These are phyloP conservation scores for Musa acuminata DNA, from an alignment of 176 grass and related monocot species.

Conservation along the genomic window DNA sequence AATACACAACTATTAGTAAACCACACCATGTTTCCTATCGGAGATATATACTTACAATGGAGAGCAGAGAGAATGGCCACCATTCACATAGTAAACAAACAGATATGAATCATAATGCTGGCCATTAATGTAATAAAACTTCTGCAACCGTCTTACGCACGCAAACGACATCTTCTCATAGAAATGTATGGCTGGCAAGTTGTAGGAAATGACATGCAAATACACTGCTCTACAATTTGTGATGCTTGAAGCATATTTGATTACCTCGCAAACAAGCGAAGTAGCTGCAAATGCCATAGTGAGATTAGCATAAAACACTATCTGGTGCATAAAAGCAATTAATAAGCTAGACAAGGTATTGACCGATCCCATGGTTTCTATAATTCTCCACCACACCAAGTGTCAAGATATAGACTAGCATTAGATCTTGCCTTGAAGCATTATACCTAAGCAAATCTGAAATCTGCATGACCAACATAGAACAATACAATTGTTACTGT, in stretches of 20 bases:
- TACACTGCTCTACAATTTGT: slow-evolving; percentile 83
- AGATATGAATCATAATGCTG: slow-evolving; percentile 88
- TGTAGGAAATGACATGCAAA: slow-evolving; percentile 98
- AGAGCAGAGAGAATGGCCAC: slow-evolving; percentile 65
- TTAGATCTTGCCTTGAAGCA: slow-evolving; percentile 56
- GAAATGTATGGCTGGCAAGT: slow-evolving; percentile 88
- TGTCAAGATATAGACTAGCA: slow-evolving; percentile 77
- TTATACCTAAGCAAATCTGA: slow-evolving; percentile 87
- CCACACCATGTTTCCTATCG: neutral
- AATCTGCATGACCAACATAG: slow-evolving; percentile 48
- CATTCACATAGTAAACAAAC: slow-evolving; percentile 90
- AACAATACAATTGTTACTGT: neutral
- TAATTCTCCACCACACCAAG: slow-evolving; percentile 81
- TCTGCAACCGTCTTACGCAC: slow-evolving; percentile 64
- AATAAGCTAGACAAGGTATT: slow-evolving; percentile 16
- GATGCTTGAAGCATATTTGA: slow-evolving; percentile 90
- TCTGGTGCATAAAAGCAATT: neutral
- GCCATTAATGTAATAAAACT: slow-evolving; percentile 93
- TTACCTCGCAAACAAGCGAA: slow-evolving; percentile 78
- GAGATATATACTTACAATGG: slow-evolving; percentile 67
- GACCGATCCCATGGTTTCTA: slow-evolving; percentile 90
- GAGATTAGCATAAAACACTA: slow-evolving; percentile 6
- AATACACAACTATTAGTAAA: neutral
- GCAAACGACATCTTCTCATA: slow-evolving; percentile 98
- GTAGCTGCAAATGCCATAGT: slow-evolving; percentile 49